Evolutionary conservation across 495 filamentous ascomycete genomes (phyloP), one percentile per base, ranked within the genome.

Genomic region (Aspergillus nanangensis): DNA sequence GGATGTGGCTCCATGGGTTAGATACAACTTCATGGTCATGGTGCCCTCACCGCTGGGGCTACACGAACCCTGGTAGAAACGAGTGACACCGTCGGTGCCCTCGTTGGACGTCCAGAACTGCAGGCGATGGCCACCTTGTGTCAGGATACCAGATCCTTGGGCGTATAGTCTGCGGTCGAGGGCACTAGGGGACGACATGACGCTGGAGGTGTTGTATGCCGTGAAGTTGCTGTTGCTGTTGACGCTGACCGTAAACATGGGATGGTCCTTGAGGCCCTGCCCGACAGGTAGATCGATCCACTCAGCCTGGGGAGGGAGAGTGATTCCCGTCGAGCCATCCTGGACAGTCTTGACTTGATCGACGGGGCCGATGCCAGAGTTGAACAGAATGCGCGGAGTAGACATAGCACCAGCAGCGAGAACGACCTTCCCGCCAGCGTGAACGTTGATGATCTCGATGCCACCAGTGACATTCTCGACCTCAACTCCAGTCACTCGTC

Each of bases 221-320:
- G 65, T 69, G 25, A 85, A 73, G 46, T 76, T 69, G 38, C 74
- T 72, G 51, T 86, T 78, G 29, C 66, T 73, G 47, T 86, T 73
- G 44, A 85, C 39, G 18, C 23, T 79, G 10, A 78, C 64, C 53
- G 84, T 81, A 42, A 82, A 86, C 60, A 85, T 82, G 48, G 78
- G 68, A 57, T 88, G 84, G 60, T 88, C 84, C 46, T 80, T 76
- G 22, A 87, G 60, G 60, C 84, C 86, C 53, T 82, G 70, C n/a
- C 84, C 84, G 19, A 88, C 84, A 8, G 84, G 84, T 17, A 84
- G 67, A 48, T 77, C 67, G 60, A 88, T 84, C 83, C 83, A 87
- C 17, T 76, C 54, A 2, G 55, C 52, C 68, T 80, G 74, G 18
- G 58, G 67, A 17, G 75, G 55, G 11, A 77, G 74, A 44, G 82